Evolutionary conservation across 306 rosid species (phyloP).

Genomic region (Sindora glabra): DNA sequence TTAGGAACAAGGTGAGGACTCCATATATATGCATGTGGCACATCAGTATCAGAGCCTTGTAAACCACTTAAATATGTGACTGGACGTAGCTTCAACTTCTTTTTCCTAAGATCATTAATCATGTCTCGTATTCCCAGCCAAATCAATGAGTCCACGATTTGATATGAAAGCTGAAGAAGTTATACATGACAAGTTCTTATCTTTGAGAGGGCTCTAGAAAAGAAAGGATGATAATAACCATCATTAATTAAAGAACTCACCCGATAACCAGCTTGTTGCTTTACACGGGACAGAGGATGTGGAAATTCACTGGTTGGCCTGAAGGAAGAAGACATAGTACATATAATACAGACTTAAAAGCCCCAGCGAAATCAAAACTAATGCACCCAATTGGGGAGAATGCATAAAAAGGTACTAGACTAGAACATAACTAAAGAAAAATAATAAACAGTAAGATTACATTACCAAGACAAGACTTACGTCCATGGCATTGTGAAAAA

Average conservation of each 20-base stretch:
- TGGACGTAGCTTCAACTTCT: slow-evolving; percentile 83
- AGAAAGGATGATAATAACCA: background rate
- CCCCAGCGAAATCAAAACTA: background rate
- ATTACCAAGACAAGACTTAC: slow-evolving; percentile 77
- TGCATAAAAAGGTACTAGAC: background rate
- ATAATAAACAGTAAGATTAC: slow-evolving; percentile 18
- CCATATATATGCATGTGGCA: slow-evolving; percentile 98
- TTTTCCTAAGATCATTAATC: slow-evolving; percentile 94
- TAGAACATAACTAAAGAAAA: background rate
- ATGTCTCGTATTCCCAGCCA: slow-evolving; percentile 99
- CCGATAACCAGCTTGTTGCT: slow-evolving; percentile 92
- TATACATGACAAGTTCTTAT: slow-evolving; percentile 3
- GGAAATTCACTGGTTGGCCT: slow-evolving; percentile 99
- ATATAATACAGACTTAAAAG: slow-evolving; percentile 18
- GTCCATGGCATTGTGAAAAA: slow-evolving; percentile 99
- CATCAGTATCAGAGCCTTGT: slow-evolving; percentile 79
- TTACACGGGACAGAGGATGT: slow-evolving; percentile 94
- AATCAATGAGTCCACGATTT: slow-evolving; percentile 91
- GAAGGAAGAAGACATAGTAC: slow-evolving; percentile 22
- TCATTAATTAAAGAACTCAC: slow-evolving; percentile 32
- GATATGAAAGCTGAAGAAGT: slow-evolving; percentile 80
- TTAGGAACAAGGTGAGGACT: slow-evolving; percentile 99
- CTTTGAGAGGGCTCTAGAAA: slow-evolving; percentile 1
- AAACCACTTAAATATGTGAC: slow-evolving; percentile 99
- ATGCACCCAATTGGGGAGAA: background rate